Evolutionary conservation across 805 yeast genomes (phyloP).

Genomic region (Saturnispora kantuleensis): DNA sequence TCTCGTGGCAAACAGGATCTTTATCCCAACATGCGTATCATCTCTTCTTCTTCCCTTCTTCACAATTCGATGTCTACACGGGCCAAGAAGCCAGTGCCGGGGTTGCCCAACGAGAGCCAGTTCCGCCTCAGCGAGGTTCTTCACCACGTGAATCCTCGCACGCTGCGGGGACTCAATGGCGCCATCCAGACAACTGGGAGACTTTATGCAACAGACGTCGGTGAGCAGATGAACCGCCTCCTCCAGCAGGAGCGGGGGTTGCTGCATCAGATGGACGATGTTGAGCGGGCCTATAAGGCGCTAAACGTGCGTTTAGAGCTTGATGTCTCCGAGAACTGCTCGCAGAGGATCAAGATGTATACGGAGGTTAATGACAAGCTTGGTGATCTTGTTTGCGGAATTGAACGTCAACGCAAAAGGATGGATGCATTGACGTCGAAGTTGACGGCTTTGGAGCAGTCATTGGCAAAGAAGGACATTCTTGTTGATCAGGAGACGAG

Average conservation of each 20-base stretch:
- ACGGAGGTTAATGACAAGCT: constrained; percentile 3
- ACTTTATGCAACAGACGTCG: constrained; percentile 23
- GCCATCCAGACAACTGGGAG: constrained; percentile 17
- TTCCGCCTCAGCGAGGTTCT: neutral
- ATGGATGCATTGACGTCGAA: constrained; percentile 20
- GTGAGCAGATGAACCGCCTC: constrained; percentile 19
- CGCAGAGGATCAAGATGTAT: constrained; percentile 4
- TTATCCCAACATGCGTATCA: no score
- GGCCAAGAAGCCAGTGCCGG: neutral
- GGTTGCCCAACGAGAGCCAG: neutral
- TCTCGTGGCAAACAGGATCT: no score
- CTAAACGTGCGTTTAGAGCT: constrained; percentile 4
- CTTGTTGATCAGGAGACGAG: constrained; percentile 21
- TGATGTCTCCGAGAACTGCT: neutral
- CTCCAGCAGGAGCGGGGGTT: constrained; percentile 20
- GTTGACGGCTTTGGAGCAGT: constrained; percentile 27
- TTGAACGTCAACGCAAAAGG: constrained; percentile 12
- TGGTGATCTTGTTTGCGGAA: constrained; percentile 6
- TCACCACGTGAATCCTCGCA: no score
- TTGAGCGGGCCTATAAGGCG: constrained; percentile 10
- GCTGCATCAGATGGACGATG: constrained; percentile 13
- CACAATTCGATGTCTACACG: neutral
- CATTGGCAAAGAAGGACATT: constrained; percentile 20
- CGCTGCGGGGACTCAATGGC: constrained; percentile 14
- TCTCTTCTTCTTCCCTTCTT: no score